Conservation (phyloP, 345 rosid species). For the Theobroma cacao region DNA sequence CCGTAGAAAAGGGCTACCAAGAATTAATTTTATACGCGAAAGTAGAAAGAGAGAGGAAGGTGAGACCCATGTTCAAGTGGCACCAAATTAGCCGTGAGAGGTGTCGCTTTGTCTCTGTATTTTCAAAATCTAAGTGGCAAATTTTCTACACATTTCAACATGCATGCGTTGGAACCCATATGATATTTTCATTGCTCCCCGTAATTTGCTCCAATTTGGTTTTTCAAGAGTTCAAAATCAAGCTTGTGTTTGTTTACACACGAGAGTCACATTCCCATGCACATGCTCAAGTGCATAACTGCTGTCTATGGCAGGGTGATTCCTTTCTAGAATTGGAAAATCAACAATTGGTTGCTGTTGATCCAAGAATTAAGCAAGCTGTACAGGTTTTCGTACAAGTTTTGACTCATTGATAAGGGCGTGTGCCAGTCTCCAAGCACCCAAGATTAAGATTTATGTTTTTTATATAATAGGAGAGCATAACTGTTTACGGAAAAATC, state of each 20-base stretch:
- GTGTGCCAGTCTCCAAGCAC: not conserved
- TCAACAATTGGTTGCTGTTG: not conserved
- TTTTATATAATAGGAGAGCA: not conserved
- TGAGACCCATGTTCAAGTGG: conserved; percentile 5
- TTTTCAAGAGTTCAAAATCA: not conserved
- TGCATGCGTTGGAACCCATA: not conserved
- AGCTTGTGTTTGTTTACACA: not conserved
- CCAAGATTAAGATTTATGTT: not conserved
- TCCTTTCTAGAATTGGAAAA: not conserved
- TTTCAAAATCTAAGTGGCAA: not conserved
- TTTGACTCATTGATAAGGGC: not conserved
- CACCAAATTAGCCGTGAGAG: conserved; percentile 15
- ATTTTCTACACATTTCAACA: not conserved
- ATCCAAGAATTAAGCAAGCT: not conserved
- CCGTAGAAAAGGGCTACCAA: not conserved
- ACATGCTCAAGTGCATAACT: not conserved
- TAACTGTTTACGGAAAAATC: not conserved
- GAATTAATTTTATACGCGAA: not conserved
- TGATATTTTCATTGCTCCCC: not conserved
- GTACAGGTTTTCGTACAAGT: not conserved
- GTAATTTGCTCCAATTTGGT: not conserved
- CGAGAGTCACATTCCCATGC: not conserved
- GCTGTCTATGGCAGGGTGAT: not conserved
- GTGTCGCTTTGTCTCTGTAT: conserved; percentile 1
- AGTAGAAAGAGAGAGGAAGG: not conserved